Evolutionary conservation across 345 rosid species (phyloP).

Genomic region (Rhodamnia rubescens): DNA sequence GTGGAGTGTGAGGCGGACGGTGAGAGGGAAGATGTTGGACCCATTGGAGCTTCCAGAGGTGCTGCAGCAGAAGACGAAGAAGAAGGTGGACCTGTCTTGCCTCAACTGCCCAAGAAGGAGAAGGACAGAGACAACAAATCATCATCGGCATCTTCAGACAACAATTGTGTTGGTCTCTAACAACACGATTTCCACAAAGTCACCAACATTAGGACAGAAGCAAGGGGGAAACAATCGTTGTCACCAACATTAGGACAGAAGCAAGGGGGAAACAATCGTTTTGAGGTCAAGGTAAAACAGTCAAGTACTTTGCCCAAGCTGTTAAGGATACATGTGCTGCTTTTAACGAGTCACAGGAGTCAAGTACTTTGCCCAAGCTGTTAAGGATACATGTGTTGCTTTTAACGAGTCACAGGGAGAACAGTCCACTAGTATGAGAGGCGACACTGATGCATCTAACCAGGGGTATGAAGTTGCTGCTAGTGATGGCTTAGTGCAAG

Average conservation of each 20-base stretch:
- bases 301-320: too few species aligned
- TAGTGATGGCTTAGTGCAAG: conserved; percentile 29
- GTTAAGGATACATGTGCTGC: too few species aligned
- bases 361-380: conserved; percentile 72
- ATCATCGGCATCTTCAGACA: conserved; percentile 14
- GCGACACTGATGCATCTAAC: conserved; percentile 25
- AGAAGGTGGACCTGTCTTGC: conserved; percentile 70
- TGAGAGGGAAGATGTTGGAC: conserved; percentile 44
- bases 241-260: too few species aligned
- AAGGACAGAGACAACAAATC: not conserved
- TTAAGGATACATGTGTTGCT: conserved; percentile 67
- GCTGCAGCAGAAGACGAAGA: conserved; percentile 36
- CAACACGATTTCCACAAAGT: too few species aligned
- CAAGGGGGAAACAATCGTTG: too few species aligned
- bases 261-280: too few species aligned
- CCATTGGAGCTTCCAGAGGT: conserved; percentile 36
- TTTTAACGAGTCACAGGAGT: too few species aligned
- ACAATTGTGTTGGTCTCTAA: not conserved
- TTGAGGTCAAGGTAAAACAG: conserved; percentile 48
- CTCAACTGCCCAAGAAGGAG: conserved; percentile 37
- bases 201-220: too few species aligned
- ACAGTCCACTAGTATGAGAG: conserved; percentile 27
- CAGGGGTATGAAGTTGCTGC: conserved; percentile 24
- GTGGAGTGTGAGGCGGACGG: conserved; percentile 34
- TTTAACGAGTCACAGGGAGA: conserved; percentile 56